Conservation (phyloP, 2,329 filamentous ascomycete species). For the Beauveria sp. region DNA sequence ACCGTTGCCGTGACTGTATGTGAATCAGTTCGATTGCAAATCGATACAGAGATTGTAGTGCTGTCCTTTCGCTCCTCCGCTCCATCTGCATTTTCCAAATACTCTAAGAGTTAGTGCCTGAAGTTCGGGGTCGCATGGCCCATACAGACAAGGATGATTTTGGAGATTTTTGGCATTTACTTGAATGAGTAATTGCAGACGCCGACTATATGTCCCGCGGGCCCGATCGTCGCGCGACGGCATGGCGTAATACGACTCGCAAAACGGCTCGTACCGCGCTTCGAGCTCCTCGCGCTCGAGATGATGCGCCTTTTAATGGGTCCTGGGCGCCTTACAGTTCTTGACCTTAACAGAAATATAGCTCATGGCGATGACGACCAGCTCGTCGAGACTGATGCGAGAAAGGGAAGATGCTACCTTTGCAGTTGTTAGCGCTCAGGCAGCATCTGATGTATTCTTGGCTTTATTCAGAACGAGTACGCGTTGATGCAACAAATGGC, state of each 20-base stretch:
- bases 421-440: too few relatives aligned
- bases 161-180: not conserved
- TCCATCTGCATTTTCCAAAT: not conserved
- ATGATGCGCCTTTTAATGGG: not conserved
- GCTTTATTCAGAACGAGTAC: too few relatives aligned
- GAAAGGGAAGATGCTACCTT: too few relatives aligned
- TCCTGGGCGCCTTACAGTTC: not conserved
- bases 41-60: not conserved
- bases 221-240: not conserved
- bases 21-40: not conserved
- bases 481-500: too few relatives aligned
- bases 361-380: too few relatives aligned
- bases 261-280: not conserved
- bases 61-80: not conserved
- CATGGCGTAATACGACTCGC: not conserved
- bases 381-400: too few relatives aligned
- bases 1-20: not conserved
- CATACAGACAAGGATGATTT: not conserved
- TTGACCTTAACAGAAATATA: too few relatives aligned
- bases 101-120: not conserved
- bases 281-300: not conserved
- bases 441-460: too few relatives aligned
- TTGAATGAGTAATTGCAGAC: not conserved
- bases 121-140: not conserved
- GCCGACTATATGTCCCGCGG: not conserved